These are phyloP conservation scores for Spencermartinsiella europaea DNA, from an alignment of 805 yeast species.

Conservation along the genomic window DNA sequence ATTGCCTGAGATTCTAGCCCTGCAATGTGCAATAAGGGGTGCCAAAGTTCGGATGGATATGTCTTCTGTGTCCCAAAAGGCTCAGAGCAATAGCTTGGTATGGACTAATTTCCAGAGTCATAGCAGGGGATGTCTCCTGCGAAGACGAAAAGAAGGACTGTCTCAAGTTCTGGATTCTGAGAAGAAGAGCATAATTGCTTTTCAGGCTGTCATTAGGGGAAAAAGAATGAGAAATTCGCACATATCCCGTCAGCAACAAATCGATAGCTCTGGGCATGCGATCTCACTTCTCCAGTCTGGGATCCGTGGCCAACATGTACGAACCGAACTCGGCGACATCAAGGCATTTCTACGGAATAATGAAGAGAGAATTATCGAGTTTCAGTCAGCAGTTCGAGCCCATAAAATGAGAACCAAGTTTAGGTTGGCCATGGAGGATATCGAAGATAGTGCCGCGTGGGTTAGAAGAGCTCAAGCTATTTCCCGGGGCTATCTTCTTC, in stretches of 20 bases:
- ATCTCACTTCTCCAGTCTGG: slow-evolving; percentile 18
- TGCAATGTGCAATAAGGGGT: slow-evolving; percentile 31
- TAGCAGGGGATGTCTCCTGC: slow-evolving; percentile 21
- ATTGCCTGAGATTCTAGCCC: slow-evolving; percentile 5
- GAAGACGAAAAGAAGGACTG: slow-evolving; percentile 15
- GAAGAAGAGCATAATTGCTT: slow-evolving; percentile 15
- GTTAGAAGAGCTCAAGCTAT: slow-evolving; percentile 26
- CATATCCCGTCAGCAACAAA: background rate
- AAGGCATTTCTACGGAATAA: slow-evolving; percentile 17
- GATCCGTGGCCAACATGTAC: slow-evolving; percentile 16
- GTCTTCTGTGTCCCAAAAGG: background rate
- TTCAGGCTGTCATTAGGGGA: slow-evolving; percentile 24
- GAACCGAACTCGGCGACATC: slow-evolving; percentile 3
- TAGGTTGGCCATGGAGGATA: slow-evolving; percentile 6
- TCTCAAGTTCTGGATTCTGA: slow-evolving; percentile 13
- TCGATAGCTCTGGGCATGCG: background rate
- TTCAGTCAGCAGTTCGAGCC: slow-evolving; percentile 64
- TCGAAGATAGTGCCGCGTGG: slow-evolving; percentile 18
- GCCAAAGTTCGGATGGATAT: slow-evolving; percentile 3
- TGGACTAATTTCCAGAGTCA: slow-evolving; percentile 17
- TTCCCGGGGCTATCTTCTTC: slow-evolving; percentile 36
- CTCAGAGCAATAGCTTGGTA: background rate
- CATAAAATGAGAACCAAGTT: slow-evolving; percentile 48
- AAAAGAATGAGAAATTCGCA: slow-evolving; percentile 1
- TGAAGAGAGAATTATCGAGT: slow-evolving; percentile 32